A percentile compares a stretch with the other conserved stretches of the same genome.
Evolutionary conservation across 2,329 filamentous ascomycete species (phyloP).

Genomic region (Lachnum nothofagi): DNA sequence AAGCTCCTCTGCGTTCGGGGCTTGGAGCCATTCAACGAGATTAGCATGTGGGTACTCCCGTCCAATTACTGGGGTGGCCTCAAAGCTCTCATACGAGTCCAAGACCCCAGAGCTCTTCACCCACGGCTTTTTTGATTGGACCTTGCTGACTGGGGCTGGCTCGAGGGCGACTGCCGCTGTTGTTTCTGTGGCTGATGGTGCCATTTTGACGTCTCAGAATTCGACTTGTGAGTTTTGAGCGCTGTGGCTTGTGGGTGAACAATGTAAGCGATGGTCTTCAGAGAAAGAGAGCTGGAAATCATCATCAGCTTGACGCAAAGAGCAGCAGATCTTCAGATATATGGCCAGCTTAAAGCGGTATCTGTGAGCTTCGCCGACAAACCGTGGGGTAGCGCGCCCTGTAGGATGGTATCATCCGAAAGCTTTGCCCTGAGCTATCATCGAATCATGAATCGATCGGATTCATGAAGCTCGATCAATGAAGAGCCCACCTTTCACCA

Average conservation of each 20-base stretch:
- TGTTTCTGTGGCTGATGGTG: constrained; percentile 21
- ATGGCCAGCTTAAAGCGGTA: not conserved
- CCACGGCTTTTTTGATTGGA: constrained; percentile 19
- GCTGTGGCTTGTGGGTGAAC: constrained; percentile 2
- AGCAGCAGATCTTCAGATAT: not conserved
- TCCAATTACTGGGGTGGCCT: constrained; percentile 44
- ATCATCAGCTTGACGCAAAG: not conserved
- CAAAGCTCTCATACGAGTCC: constrained; percentile 30
- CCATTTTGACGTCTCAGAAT: constrained; percentile 9
- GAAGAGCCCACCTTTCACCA: not conserved
- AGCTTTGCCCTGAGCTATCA: too few relatives aligned
- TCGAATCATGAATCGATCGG: not conserved
- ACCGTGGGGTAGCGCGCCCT: not conserved
- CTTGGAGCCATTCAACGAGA: constrained; percentile 43
- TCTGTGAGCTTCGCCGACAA: not conserved
- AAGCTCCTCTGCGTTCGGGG: constrained; percentile 44
- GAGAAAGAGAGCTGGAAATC: constrained; percentile 17
- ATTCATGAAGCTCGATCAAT: not conserved
- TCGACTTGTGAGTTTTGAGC: not conserved
- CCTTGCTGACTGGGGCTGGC: constrained; percentile 9
- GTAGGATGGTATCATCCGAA: not conserved
- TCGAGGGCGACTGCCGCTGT: not conserved
- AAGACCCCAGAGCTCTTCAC: constrained; percentile 27
- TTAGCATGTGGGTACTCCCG: constrained; percentile 40
- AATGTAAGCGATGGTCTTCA: constrained; percentile 12